Conservation (phyloP, 2,329 filamentous ascomycete genomes). For the Nemania sp. region DNA sequence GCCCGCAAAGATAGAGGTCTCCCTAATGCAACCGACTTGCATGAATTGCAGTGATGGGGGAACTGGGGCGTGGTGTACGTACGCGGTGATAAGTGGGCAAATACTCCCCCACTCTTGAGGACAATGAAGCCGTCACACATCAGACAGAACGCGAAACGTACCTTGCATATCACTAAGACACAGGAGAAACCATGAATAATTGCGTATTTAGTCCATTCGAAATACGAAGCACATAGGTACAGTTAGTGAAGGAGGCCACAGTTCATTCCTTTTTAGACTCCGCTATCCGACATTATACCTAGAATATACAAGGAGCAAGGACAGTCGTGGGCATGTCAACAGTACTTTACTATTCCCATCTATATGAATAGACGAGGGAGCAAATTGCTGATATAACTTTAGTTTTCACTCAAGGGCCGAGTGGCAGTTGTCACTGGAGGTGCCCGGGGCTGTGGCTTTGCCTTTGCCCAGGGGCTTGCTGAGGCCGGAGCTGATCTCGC, state of each 20-base stretch:
- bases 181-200: not conserved
- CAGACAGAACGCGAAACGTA: not conserved
- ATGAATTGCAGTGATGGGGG: not conserved
- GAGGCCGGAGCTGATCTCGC: conserved; percentile 61
- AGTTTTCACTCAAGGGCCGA: conserved; percentile 63
- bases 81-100: not conserved
- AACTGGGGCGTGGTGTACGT: not conserved
- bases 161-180: not conserved
- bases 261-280: not conserved
- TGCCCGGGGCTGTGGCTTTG: conserved; percentile 59
- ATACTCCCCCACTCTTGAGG: conserved; percentile 12
- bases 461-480: conserved; percentile 59
- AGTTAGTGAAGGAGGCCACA: not conserved
- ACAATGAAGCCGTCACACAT: not conserved
- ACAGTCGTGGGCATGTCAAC: conserved; percentile 6
- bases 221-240: too few relatives aligned
- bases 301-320: not conserved
- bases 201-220: not conserved
- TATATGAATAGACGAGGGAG: not conserved
- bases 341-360: conserved; percentile 1
- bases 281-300: not conserved
- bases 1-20: too few relatives aligned
- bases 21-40: not conserved
- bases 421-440: conserved; percentile 61
- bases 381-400: not conserved